Base-by-base conservation (phyloP, 2,329 filamentous ascomycete genomes). In the Neonectria neomacrospora region DNA sequence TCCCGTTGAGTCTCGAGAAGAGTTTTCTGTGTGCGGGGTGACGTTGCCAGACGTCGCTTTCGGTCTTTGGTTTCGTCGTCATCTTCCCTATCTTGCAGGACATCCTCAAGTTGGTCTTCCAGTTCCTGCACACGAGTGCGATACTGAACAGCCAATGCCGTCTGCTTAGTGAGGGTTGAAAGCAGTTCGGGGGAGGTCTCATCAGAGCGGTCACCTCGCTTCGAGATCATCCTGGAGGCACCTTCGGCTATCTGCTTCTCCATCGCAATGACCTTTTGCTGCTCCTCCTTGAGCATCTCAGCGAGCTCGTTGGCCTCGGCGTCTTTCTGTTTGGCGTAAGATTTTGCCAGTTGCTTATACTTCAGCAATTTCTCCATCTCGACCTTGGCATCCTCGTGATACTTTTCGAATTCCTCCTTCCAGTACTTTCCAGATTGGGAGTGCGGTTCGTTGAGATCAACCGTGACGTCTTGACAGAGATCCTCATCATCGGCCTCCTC, bases 301-400 rank as follows among this genome's bases (percentile, higher is more conserved):
- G 85, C 83, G 53, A 94, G 79, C 59, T 91, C 85, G 26, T 86
- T 84, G 22, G 90, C 89, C 76, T 94, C 90, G 18, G 83, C 82
- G 73, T 95, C 92, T 77, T 94, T 94, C 78, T 90, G 87, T 75
- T 90, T 89, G 45, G 92, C 92, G 73, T 90, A 94, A 58, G 89
- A 90, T 78, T 92, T 94, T 61, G 91, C 91, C 65, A 93, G 82
- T 74, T 92, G 88, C 80, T 94, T 93, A 82, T 94, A 94, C 74
- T 88, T 88, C 74, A 94, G 85, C 73, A 95, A 82, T 79, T 91
- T 92, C 80, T 89, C 89, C 83, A 94, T 90, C 76, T 94, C 90
- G 45, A 83, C 85, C 75, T 88, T 88, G 66, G 91, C 91, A 66
- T 91, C 90, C 47, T 87, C 83, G 52, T 92, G 88, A 73, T 94